Conservation (phyloP, 176 grass and related monocot genomes). For the Aegilops longissima region DNA sequence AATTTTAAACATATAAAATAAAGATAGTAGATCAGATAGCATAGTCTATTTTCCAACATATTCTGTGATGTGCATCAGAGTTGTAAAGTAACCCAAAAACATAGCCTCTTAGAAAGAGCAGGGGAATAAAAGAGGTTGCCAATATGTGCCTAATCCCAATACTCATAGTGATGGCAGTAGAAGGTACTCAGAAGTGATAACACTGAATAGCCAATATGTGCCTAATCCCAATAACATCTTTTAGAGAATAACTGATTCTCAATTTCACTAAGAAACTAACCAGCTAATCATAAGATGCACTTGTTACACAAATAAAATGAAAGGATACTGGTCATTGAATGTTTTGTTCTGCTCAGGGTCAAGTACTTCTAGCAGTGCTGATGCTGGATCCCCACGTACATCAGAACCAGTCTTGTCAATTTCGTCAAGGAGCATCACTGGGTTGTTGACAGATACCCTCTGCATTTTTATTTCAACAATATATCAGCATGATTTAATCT, state of each 20-base stretch:
- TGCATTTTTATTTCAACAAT: slow-evolving; percentile 35
- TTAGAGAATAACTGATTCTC: background rate
- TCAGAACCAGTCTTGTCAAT: slow-evolving; percentile 99
- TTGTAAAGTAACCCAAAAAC: slow-evolving; percentile 18
- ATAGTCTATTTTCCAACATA: slow-evolving; percentile 2
- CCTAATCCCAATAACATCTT: background rate
- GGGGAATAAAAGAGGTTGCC: slow-evolving; percentile 10
- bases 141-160: background rate
- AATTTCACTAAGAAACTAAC: background rate
- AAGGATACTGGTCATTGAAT: slow-evolving; percentile 99
- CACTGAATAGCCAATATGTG: background rate
- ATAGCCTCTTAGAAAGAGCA: background rate
- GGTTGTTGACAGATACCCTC: slow-evolving; percentile 95
- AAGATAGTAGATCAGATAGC: slow-evolving; percentile 8
- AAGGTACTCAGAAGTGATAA: background rate
- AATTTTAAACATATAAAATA: slow-evolving; percentile 27
- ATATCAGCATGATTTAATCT: slow-evolving; percentile 24
- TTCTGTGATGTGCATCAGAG: background rate
- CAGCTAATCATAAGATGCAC: slow-evolving; percentile 13
- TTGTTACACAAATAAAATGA: slow-evolving; percentile 24
- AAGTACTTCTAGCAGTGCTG: slow-evolving; percentile 98
- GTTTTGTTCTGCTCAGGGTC: slow-evolving; percentile 93
- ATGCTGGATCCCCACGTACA: slow-evolving; percentile 95
- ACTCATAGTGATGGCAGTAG: background rate
- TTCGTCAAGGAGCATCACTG: slow-evolving; percentile 99